A percentile compares a stretch with the other conserved stretches of the same genome.
Conservation (phyloP, 495 filamentous ascomycete genomes). For the Penicillium arizonense region DNA sequence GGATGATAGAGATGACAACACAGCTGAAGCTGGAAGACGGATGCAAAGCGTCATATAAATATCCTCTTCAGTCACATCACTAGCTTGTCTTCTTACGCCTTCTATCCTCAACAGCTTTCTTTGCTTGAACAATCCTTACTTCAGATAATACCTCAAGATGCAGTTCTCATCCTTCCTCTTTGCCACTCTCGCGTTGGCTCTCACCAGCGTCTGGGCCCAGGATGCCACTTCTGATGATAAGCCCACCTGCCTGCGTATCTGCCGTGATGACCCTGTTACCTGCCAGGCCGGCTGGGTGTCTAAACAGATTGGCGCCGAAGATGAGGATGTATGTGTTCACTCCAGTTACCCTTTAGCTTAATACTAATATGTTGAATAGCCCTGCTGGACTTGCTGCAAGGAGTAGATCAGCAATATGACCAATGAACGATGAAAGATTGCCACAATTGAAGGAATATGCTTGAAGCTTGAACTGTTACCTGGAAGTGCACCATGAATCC, state of each 20-base stretch:
- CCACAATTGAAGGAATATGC: not conserved
- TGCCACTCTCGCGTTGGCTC: not conserved
- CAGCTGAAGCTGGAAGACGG: not conserved
- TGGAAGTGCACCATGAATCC: not conserved
- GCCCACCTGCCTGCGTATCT: not conserved
- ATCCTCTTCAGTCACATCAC: not conserved
- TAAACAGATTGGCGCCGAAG: not conserved
- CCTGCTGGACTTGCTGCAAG: constrained; percentile 1
- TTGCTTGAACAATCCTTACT: not conserved
- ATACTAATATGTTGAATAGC: not conserved
- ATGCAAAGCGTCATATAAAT: not conserved
- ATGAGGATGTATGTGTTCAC: not conserved
- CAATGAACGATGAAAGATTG: not conserved
- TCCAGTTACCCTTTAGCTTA: not conserved
- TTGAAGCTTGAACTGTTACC: not conserved
- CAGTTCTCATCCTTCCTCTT: constrained; percentile 1
- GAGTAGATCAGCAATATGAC: not conserved
- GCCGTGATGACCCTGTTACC: not conserved
- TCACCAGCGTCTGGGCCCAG: not conserved
- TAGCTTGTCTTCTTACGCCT: not conserved
- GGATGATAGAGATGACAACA: not conserved
- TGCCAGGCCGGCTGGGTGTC: not conserved
- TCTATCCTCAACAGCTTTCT: not conserved
- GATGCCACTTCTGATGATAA: not conserved
- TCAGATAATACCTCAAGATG: not conserved